Base-by-base conservation (phyloP, 805 yeast species). In the Candida silvatica region DNA sequence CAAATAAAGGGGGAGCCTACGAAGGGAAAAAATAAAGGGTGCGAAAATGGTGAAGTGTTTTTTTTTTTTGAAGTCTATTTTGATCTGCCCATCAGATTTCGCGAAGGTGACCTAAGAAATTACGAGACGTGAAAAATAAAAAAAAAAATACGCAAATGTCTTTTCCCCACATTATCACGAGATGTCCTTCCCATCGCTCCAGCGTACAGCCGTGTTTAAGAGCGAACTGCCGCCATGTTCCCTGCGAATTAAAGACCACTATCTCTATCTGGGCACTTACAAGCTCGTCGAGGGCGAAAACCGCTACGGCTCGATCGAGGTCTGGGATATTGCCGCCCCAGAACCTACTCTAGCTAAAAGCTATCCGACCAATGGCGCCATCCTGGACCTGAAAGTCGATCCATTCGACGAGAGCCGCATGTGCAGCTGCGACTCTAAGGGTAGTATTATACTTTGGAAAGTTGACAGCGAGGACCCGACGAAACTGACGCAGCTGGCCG, bases 141-240 rank as follows among this genome's bases (percentile, higher is more conserved):
- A 23, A 9, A n/a, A 23, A n/a, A 23, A 9, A 23, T 23, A 9
- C n/a, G 9, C n/a, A 9, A 23, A 9, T 9, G n/a, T 9, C 12
- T n/a, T 23, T 9, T 23, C n/a, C 26, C 26, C 9, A 9, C 26
- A 9, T 23, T 9, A 9, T 23, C n/a, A 9, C 26, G 9, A 9
- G 14, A 11, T 16, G 4, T 15, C 17, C 18, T 12, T 18, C 4
- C 8, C 15, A 5, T 34, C 22, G 14, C 27, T 38, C 5, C 23
- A 45, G 29, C 41, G 67, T 36, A 20, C 52, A 2, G 52, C 61
- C 3, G 42, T 45, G 1, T 55, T 64, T 3, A 59, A 56, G 17
- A 64, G 90, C 0, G 55, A 61, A 2, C 60, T 76, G 2, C 97
- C 97, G 1, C 97, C 97, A 1, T 92, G 97, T 53, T 79, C 84